Base-by-base conservation (phyloP, 495 filamentous ascomycete genomes). In the Podospora sp. region DNA sequence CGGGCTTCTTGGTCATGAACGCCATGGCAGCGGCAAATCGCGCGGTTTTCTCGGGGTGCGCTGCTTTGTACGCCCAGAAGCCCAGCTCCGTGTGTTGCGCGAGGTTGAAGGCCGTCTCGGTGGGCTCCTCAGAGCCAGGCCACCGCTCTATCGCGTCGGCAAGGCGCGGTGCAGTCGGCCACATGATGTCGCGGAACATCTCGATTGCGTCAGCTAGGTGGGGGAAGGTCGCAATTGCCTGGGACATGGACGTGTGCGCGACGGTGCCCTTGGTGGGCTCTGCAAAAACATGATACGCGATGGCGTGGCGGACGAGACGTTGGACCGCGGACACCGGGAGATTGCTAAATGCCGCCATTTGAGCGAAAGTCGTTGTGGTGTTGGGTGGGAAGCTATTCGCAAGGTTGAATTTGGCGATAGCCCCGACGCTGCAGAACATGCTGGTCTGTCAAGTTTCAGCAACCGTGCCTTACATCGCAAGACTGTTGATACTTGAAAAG, bases 41-140 rank as follows among this genome's bases (percentile, higher is more conserved):
- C 6, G 9, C 4, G 16, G 16, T n/a, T 20, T 59, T 16, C 18
- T 59, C 56, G 25, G 56, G 56, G 8, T 29, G 22, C 11, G 4
- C n/a, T 20, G 56, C 56, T 11, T 29, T 26, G 4, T 33, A 27
- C 24, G 53, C 61, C 33, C 40, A 63, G 46, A 63, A 29, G 24
- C 49, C 18, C 25, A 26, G 24, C 12, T 35, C 29, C 1, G 12
- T n/a, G 26, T 52, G 12, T 26, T 46, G n/a, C 16, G 46, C 26
- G 1, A 61, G 50, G n/a, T 57, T 65, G 22, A 27, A 65, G 12
- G 20, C 67, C 27, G 67, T 62, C 20, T 69, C 57, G 22, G 49
- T 69, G 0, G 67, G 67, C n/a, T 65, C 57, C n/a, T 57, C 35
- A 7, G 67, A 69, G 0, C 56, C 62, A 0, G 62, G 62, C 26